Conservation (phyloP, 345 rosid species). For the Salix brachista region DNA sequence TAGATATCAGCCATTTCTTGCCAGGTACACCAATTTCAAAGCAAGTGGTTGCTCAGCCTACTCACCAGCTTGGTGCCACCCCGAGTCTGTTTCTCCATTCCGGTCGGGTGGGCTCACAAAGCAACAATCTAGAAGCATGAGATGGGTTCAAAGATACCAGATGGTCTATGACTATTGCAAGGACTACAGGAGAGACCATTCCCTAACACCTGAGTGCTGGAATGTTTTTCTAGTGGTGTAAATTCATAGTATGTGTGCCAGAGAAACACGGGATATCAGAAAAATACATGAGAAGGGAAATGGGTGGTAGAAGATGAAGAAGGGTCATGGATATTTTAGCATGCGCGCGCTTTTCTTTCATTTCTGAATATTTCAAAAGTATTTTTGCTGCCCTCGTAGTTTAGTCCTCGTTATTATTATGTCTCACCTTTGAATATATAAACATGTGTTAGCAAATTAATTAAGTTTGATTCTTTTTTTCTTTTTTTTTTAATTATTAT, state of each 20-base stretch:
- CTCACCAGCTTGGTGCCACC: conserved; percentile 52
- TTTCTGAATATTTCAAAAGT: conserved; percentile 29
- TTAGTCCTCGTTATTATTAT: background rate
- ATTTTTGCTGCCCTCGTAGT: background rate
- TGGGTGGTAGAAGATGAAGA: background rate
- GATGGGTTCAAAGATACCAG: conserved; percentile 68
- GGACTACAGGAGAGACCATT: conserved; percentile 74
- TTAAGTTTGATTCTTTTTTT: too few relatives aligned
- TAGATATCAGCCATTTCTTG: conserved; percentile 81
- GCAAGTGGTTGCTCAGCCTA: conserved; percentile 79
- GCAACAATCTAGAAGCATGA: conserved; percentile 64
- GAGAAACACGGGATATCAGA: background rate
- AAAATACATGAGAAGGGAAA: background rate
- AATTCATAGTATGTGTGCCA: background rate
- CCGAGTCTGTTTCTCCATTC: conserved; percentile 64
- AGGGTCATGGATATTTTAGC: conserved; percentile 1
- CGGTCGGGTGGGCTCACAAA: conserved; percentile 62
- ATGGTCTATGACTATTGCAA: conserved; percentile 74
- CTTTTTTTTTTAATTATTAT: too few relatives aligned
- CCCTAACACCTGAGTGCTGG: conserved; percentile 84
- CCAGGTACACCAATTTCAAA: conserved; percentile 63
- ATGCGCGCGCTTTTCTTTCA: conserved; percentile 9
- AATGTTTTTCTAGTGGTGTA: background rate
- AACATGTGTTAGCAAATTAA: too few relatives aligned
- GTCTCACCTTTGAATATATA: too few relatives aligned